Conservation (phyloP, 2,329 filamentous ascomycete species). For the Diaporthe vaccinii region DNA sequence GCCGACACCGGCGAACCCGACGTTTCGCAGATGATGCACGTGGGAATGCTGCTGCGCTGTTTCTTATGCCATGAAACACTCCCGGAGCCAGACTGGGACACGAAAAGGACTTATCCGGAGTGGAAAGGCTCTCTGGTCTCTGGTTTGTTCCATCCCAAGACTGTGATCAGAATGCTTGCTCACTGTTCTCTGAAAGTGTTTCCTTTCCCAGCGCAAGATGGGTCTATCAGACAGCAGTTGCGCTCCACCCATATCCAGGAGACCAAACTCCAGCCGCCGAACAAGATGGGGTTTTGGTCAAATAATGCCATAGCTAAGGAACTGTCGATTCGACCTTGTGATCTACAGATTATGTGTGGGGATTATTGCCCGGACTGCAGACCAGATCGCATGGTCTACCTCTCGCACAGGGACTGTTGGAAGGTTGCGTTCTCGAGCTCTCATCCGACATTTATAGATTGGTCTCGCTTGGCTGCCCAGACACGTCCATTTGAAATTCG, state of each 20-base stretch:
- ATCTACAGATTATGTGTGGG: neutral
- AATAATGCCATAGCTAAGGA: neutral
- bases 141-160: neutral
- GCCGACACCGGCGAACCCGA: neutral
- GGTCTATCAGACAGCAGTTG: neutral
- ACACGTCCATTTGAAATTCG: neutral
- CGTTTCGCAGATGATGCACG: neutral
- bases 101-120: neutral
- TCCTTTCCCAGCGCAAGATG: neutral
- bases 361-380: neutral
- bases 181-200: neutral
- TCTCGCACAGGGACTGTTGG: conserved; percentile 17
- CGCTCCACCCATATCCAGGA: neutral
- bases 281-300: neutral
- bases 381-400: neutral
- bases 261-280: neutral
- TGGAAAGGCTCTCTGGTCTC: neutral
- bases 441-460: neutral
- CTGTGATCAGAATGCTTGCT: neutral
- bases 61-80: neutral
- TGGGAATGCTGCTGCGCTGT: conserved; percentile 7
- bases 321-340: neutral
- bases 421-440: neutral
- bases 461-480: neutral
- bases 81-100: neutral